phyloP scores from a whole-genome alignment of 75 land plant species.

The Pinus tabuliformis region DNA sequence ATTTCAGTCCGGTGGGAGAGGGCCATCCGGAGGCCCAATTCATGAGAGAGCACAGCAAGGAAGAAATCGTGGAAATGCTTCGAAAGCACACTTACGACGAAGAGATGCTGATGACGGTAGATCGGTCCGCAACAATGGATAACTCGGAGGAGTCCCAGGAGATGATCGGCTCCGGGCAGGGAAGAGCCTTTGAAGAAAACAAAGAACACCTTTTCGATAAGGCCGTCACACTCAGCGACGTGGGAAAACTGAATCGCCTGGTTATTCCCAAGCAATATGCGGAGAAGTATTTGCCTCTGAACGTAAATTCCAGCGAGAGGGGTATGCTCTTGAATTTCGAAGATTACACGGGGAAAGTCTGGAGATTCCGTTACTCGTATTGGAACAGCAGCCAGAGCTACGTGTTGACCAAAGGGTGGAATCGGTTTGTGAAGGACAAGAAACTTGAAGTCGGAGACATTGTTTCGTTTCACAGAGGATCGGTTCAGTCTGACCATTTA shows the following conservation, averaged over 20 bases:
- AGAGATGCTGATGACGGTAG: slow-evolving; percentile 12
- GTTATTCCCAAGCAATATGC: slow-evolving; percentile 54
- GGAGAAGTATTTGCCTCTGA: slow-evolving; percentile 20
- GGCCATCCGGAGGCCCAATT: slow-evolving; percentile 28
- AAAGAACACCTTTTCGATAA: slow-evolving; percentile 28
- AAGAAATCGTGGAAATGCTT: slow-evolving; percentile 46
- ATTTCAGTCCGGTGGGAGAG: slow-evolving; percentile 44
- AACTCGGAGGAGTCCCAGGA: too few relatives aligned
- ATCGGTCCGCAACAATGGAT: neutral
- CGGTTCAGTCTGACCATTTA: neutral
- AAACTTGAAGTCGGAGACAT: slow-evolving; percentile 15
- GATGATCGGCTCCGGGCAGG: too few relatives aligned
- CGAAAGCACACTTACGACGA: slow-evolving; percentile 51
- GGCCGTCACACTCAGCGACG: slow-evolving; percentile 55
- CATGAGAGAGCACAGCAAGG: slow-evolving; percentile 20
- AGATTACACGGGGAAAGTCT: slow-evolving; percentile 6
- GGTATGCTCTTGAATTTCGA: slow-evolving; percentile 11
- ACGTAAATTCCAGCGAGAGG: slow-evolving; percentile 8
- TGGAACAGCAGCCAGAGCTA: slow-evolving; percentile 46
- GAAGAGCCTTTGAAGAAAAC: neutral
- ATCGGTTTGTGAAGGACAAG: slow-evolving; percentile 33
- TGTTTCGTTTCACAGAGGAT: slow-evolving; percentile 15
- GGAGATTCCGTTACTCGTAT: slow-evolving; percentile 32
- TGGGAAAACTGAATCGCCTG: slow-evolving; percentile 51
- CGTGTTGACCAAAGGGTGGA: slow-evolving; percentile 36